Base-by-base conservation (phyloP, 768 basidiomycete species). In the Leccinum variicolor region DNA sequence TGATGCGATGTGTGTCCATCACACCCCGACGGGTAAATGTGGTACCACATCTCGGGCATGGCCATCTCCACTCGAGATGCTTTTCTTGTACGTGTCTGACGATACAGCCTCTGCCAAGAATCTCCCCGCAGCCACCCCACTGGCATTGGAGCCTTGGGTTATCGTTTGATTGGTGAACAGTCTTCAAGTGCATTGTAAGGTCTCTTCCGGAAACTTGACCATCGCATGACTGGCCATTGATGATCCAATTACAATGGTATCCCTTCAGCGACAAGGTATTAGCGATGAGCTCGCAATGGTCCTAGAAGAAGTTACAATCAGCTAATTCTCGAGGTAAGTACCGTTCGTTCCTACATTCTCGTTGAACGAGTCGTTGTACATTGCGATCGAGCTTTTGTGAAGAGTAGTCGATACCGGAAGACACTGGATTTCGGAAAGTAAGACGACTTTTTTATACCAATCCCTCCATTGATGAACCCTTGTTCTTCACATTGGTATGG, bases 11-110 rank as follows among this genome's bases (percentile, higher is more conserved):
- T 1, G 23, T 0, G 0, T 62, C 55, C 64, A 73, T 55, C 1
- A 57, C 59, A 2, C 62, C 57, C 33, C 59, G 48, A 5, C 69
- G 71, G 1, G 58, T 73, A 53, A 67, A 71, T 1, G 53, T 1
- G 1, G 29, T 3, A 3, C 6, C 8, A 14, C 69, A 71, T 3
- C 9, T 60, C 1, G 65, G 58, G 25, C 69, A 71, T 0, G 69
- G 61, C 67, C 71, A 69, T 1, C 43, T 45, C 34, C 57, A 62
- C 15, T 25, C 53, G 6, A 73, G 61, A 41, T 71, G 71, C 6
- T 1, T 60, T 14, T 69, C 69, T 39, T 67, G 56, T 3, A 73
- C 54, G 23, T 71, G 69, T 1, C 71, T 45, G 5, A 59, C 53
- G 19, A 71, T 43, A 6, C 57, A 60, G 0, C 56, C 62, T 9